Evolutionary conservation across 108 stramenopile genomes (phyloP), one percentile per base, ranked within the genome.

Genomic region (Chaetoceros tenuissimus): DNA sequence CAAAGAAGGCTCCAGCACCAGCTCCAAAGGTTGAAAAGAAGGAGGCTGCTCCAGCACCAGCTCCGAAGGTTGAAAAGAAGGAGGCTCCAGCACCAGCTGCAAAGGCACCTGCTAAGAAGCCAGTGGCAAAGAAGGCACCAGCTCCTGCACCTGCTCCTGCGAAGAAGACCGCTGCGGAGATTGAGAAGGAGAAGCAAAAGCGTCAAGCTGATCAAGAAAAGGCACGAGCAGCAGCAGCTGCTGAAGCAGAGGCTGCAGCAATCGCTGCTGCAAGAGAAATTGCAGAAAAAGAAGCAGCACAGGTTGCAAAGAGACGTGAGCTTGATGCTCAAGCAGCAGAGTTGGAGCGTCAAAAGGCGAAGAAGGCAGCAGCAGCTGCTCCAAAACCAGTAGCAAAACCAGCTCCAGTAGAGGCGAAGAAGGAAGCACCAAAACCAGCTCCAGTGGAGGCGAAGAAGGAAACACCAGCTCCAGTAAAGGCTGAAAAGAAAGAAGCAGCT

Each of bases 241-340:
- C 31, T 24, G 82, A 70, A 3, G 60, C 67, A 24, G 87, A 85
- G 58, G 81, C 81, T 24, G 77, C 71, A 25, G 83, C 81, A 43
- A 84, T 84, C 43, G 78, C 69, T 28, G 64, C 67, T 64, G 75
- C 78, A 17, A 84, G 61, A 60, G 81, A 68, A 46, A 64, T 61
- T 27, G 79, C 74, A 10, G 83, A 84, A 45, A 57, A 30, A 20
- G 79, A 82, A 49, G 83, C 87, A 24, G 68, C 74, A 2, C 67
- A 68, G 28, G 58, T 72, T 51, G 84, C 84, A 8, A 68, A 77
- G 50, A 63, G 74, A 27, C 87, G 87, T 50, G 67, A 64, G 0
- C 40, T 76, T 23, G 69, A 78, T 23, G 77, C 84, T 54, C 56
- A 70, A 49, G 87, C 87, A 8, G 81, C 78, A 24, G 74, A 83